These are phyloP conservation scores for Salix arbutifolia DNA, from an alignment of 345 rosid species.

Conservation along the genomic window DNA sequence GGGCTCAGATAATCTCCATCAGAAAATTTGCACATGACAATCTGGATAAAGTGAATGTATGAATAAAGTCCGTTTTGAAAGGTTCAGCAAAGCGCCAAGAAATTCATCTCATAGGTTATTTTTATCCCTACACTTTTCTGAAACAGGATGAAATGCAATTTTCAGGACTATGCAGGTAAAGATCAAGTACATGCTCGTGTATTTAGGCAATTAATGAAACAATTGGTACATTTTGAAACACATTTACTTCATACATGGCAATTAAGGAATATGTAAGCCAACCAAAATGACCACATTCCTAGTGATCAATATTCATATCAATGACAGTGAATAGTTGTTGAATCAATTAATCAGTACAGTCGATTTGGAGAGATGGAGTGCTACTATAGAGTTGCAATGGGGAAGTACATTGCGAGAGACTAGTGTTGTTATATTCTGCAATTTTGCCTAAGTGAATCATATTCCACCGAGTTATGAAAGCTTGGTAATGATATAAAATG, in stretches of 20 bases:
- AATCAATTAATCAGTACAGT: background rate
- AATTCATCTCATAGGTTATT: too few relatives aligned
- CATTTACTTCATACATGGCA: background rate
- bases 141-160: too few relatives aligned
- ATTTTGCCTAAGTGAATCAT: background rate
- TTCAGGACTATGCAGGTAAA: too few relatives aligned
- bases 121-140: too few relatives aligned
- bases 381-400: background rate
- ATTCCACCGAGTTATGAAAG: background rate
- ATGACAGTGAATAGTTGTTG: background rate
- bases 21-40: background rate
- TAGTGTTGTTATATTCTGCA: background rate
- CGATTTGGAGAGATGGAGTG: background rate
- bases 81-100: too few relatives aligned
- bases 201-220: background rate
- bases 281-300: background rate
- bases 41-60: too few relatives aligned
- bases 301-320: background rate
- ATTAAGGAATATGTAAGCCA: background rate
- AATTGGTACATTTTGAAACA: background rate
- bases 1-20: background rate
- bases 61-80: too few relatives aligned
- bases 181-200: too few relatives aligned
- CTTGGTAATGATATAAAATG: background rate
- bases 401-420: background rate